Base-by-base conservation (phyloP, 164 flowering plant genomes). In the Saururus chinensis region DNA sequence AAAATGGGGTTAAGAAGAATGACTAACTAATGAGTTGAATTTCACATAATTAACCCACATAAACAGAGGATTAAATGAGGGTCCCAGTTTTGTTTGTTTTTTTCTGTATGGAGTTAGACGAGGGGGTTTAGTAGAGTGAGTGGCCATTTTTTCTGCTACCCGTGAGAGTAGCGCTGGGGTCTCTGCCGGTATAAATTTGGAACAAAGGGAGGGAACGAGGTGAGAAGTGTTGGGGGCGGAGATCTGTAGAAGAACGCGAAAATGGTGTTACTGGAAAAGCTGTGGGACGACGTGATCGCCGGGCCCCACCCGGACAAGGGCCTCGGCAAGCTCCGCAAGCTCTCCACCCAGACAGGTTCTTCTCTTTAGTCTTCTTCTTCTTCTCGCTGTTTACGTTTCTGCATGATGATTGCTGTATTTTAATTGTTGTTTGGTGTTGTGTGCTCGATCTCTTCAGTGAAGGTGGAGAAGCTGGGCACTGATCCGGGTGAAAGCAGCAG, bases 281-380 rank as follows among this genome's bases (percentile, higher is more conserved):
- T 93, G 5, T 93, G 98, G 98, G 98, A 93, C 57, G 98, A 93
- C 58, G 84, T 85, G 0, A 40, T 80, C 11, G 98, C 85, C 5
- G 97, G 97, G 0, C 95, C 98, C 59, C 84, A 75, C 7, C 97
- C 97, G n/a, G 95, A 86, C 0, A 77, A 71, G 8, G 98, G 98
- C 60, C 88, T 92, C 16, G 91, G 80, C 71, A 74, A 53, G 78
- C 87, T 89, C 21, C 77, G 93, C 74, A 92, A 78, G 75, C 25
- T 84, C 74, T 23, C 70, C 52, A 53, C 83, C 65, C 19, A 19
- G 41, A n/a, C 40, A 7, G 41, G 16, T n/a, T n/a, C n/a, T n/a
- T n/a, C n/a, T n/a, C n/a, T n/a, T n/a, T n/a, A n/a, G n/a, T n/a
- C n/a, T n/a, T n/a, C n/a, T n/a, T n/a, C n/a, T n/a, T n/a, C n/a